Base-by-base conservation (phyloP, 305 asterid species). In the Coffea humblotiana region DNA sequence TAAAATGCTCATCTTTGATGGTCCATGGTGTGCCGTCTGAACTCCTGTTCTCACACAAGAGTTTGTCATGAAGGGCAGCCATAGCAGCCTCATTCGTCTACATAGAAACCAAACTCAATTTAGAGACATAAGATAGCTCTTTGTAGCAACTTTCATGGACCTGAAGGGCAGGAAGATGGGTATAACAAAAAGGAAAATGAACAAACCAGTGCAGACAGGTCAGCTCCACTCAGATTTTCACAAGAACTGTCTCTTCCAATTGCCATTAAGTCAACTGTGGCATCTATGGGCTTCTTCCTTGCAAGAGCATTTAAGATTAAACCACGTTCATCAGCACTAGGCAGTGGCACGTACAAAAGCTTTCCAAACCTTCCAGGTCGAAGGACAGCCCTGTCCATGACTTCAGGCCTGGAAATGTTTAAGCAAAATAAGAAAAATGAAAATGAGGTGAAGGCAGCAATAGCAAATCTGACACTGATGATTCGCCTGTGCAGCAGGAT, bases 301-400 rank as follows among this genome's bases (percentile, higher is more conserved):
- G 91, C 87, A 81, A 91, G 88, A 84, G 98, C 90, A 85, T 84
- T 88, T 86, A 96, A 80, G 82, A 96, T 96, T 88, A 92, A 81
- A 76, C 97, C 97, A 51, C 98, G 90, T 76, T 94, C 98, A 35
- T 94, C 93, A 51, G 95, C 87, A 85, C 81, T 87, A 45, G 98
- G 98, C 52, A 96, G 94, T 80, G 97, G 94, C 81, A 96, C 97
- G 79, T 90, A 94, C 76, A 96, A 54, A 72, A 85, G 93, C 86
- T 83, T 92, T 77, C 95, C 97, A 47, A 91, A 90, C 83, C 99
- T 90, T 85, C 97, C 97, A 13, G 95, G 97, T 54, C 97, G 91
- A 61, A 92, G 90, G 81, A 92, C 23, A 58, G 98, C 98, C 23
- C 27, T 85, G 82, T 94, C 97, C 87, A 94, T 92, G 45, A 87